Evolutionary conservation across 1,284 basidiomycete genomes (phyloP).

Genomic region (Moesziomyces parantarcticus): DNA sequence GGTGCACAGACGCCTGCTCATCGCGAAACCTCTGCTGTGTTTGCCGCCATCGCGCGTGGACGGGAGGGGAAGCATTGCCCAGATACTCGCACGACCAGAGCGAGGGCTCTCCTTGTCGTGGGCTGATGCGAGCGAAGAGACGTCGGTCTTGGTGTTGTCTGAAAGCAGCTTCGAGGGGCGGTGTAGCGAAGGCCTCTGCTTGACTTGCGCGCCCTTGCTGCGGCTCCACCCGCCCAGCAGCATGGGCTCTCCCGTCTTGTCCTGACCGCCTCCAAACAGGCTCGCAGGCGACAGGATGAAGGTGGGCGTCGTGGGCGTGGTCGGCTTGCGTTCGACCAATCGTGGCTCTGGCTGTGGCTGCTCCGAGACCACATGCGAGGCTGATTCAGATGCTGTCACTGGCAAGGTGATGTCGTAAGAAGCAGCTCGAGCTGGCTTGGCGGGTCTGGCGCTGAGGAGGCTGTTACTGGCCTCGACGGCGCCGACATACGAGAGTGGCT

Average conservation of each 20-base stretch:
- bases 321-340: slow-evolving; percentile 12
- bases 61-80: slow-evolving; percentile 9
- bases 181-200: slow-evolving; percentile 31
- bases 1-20: slow-evolving; percentile 4
- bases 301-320: slow-evolving; percentile 20
- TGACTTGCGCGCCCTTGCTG: slow-evolving; percentile 10
- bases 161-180: slow-evolving; percentile 17
- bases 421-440: slow-evolving; percentile 11
- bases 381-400: too few relatives aligned
- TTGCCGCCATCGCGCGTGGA: slow-evolving; percentile 26
- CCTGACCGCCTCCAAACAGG: slow-evolving; percentile 4
- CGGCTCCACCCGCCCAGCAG: slow-evolving; percentile 29
- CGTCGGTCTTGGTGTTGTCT: slow-evolving; percentile 18
- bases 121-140: slow-evolving; percentile 17
- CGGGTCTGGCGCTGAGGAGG: slow-evolving; percentile 1
- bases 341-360: neutral
- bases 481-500: neutral
- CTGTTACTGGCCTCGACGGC: neutral
- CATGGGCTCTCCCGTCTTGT: slow-evolving; percentile 19
- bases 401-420: slow-evolving; percentile 6
- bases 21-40: slow-evolving; percentile 8
- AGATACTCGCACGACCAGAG: neutral
- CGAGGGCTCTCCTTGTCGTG: neutral
- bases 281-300: slow-evolving; percentile 10
- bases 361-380: neutral